Conservation (phyloP, 768 basidiomycete species). For the Leccinum variicolor region DNA sequence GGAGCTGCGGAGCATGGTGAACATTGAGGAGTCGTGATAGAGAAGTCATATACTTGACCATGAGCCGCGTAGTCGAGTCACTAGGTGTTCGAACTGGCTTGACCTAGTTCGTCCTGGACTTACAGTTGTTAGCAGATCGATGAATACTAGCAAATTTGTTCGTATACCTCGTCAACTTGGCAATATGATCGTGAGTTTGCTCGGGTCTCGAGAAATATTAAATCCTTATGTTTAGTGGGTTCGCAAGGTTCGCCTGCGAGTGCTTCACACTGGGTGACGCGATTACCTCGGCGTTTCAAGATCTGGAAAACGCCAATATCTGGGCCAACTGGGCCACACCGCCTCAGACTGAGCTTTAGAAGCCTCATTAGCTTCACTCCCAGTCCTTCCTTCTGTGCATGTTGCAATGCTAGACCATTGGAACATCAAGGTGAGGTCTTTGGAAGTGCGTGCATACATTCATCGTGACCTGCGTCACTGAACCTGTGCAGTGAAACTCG, state of each 20-base stretch:
- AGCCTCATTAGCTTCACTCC: background rate
- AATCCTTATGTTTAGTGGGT: background rate
- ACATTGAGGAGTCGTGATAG: slow-evolving; percentile 5
- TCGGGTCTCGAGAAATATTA: background rate
- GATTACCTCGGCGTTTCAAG: background rate
- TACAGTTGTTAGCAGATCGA: background rate
- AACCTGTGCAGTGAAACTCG: background rate
- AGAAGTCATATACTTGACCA: slow-evolving; percentile 9
- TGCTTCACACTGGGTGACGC: background rate
- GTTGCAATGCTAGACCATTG: background rate
- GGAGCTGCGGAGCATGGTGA: slow-evolving; percentile 22
- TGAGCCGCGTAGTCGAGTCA: background rate
- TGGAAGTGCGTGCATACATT: background rate
- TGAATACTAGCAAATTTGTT: background rate
- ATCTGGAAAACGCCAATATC: background rate
- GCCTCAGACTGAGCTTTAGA: slow-evolving; percentile 5
- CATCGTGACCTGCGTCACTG: background rate
- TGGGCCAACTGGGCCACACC: slow-evolving; percentile 5
- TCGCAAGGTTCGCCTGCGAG: background rate
- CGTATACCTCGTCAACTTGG: background rate
- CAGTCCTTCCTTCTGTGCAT: slow-evolving; percentile 3
- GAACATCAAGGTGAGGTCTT: background rate
- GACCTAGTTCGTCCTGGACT: slow-evolving; percentile 5
- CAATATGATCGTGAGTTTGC: background rate
- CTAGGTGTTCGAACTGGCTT: background rate